phyloP scores from a whole-genome alignment of 2,329 filamentous ascomycete species.

The Fusarium nodosum region DNA sequence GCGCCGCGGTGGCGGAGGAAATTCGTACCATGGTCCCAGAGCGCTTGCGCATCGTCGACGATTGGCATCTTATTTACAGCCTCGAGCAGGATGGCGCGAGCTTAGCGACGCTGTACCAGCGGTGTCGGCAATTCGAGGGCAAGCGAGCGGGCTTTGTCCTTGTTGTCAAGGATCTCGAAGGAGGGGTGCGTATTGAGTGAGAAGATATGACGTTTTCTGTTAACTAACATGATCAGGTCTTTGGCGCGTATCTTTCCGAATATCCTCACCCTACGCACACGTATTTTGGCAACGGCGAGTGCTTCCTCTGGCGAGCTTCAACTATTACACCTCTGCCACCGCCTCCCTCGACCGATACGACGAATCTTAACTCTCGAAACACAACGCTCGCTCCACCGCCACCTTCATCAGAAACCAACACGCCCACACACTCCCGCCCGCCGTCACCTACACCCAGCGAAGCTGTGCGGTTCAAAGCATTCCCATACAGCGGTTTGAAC shows the following conservation, averaged over 20 bases:
- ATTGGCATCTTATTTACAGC: slow-evolving; percentile 89
- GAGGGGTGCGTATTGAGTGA: slow-evolving; percentile 70
- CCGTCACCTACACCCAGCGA: slow-evolving; percentile 70
- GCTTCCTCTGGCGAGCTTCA: slow-evolving; percentile 78
- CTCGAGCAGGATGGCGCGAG: slow-evolving; percentile 93
- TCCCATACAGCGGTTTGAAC: slow-evolving; percentile 94
- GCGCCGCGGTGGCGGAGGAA: slow-evolving; percentile 84
- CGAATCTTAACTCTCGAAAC: slow-evolving; percentile 59
- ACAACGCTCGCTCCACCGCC: slow-evolving; percentile 54
- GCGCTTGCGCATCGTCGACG: slow-evolving; percentile 85
- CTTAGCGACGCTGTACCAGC: slow-evolving; percentile 86
- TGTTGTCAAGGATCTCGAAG: slow-evolving; percentile 82
- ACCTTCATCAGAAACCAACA: slow-evolving; percentile 41
- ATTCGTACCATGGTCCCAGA: slow-evolving; percentile 90
- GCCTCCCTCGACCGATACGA: slow-evolving; percentile 66
- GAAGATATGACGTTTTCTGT: slow-evolving; percentile 23
- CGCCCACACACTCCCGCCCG: slow-evolving; percentile 47
- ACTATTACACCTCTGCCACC: slow-evolving; percentile 67
- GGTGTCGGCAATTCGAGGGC: slow-evolving; percentile 75
- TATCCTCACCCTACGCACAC: slow-evolving; percentile 82
- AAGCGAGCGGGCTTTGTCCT: slow-evolving; percentile 89
- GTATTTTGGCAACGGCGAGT: slow-evolving; percentile 97
- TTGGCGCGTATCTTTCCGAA: slow-evolving; percentile 95
- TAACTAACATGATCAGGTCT: slow-evolving; percentile 66
- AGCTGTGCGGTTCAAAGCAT: slow-evolving; percentile 93